Evolutionary conservation across 176 grass and related monocot genomes (phyloP).

Genomic region (Zoysia pacifica): DNA sequence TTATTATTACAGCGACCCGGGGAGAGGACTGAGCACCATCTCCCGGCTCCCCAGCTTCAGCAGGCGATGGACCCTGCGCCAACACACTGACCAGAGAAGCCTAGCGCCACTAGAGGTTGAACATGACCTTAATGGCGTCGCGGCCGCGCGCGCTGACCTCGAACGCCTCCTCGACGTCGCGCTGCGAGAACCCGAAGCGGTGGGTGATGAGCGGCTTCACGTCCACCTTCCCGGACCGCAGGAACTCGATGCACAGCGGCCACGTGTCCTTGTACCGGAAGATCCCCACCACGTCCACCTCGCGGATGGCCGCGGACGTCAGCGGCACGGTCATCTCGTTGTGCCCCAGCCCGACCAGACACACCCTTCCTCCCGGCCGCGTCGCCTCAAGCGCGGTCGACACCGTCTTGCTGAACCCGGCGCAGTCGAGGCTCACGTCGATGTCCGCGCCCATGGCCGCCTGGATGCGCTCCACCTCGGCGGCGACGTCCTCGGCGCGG

Average conservation of each 20-base stretch:
- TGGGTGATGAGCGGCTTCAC: slow-evolving; percentile 91
- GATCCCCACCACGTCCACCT: slow-evolving; percentile 85
- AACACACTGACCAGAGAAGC: not conserved
- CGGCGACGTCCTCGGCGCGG: slow-evolving; percentile 39
- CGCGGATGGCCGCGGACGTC: slow-evolving; percentile 63
- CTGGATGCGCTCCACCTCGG: slow-evolving; percentile 56
- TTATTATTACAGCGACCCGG: too few relatives aligned
- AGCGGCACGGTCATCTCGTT: slow-evolving; percentile 95
- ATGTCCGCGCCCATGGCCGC: slow-evolving; percentile 60
- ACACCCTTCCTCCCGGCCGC: slow-evolving; percentile 68
- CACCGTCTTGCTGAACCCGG: slow-evolving; percentile 90
- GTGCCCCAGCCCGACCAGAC: slow-evolving; percentile 87
- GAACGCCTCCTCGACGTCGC: slow-evolving; percentile 79
- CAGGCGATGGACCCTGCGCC: too few relatives aligned
- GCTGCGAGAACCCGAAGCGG: slow-evolving; percentile 80
- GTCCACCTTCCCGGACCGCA: slow-evolving; percentile 72
- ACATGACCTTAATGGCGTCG: slow-evolving; percentile 97
- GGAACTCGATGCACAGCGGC: slow-evolving; percentile 78
- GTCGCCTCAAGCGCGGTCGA: slow-evolving; percentile 80
- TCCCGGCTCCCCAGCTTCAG: too few relatives aligned
- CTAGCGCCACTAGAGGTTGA: slow-evolving; percentile 61
- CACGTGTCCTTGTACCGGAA: slow-evolving; percentile 97
- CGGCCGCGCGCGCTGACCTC: slow-evolving; percentile 81
- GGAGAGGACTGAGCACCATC: too few relatives aligned
- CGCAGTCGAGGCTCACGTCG: slow-evolving; percentile 85